Conservation (phyloP, 306 rosid species). For the Ammopiptanthus mongolicus region DNA sequence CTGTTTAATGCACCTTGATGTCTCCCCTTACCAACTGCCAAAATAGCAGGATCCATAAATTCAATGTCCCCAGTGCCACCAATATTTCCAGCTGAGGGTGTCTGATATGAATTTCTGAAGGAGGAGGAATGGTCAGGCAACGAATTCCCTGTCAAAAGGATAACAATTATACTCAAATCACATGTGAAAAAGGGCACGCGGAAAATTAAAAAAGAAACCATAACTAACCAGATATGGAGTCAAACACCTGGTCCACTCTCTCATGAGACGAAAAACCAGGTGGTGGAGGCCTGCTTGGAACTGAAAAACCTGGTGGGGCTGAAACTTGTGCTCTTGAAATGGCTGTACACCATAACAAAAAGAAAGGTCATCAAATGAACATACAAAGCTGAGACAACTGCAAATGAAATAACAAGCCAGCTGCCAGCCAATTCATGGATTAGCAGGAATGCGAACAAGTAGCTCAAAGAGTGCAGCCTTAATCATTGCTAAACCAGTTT, state of each 20-base stretch:
- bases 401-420: not conserved
- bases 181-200: not conserved
- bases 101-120: conserved; percentile 75
- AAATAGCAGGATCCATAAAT: conserved; percentile 97
- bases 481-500: not conserved
- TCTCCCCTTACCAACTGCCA: conserved; percentile 95
- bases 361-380: not conserved
- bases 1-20: conserved; percentile 69
- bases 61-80: conserved; percentile 66
- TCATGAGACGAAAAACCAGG: conserved; percentile 93
- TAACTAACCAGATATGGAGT: conserved; percentile 66
- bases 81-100: conserved; percentile 51
- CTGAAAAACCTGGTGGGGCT: conserved; percentile 97
- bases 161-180: not conserved
- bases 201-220: not conserved
- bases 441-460: not conserved
- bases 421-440: not conserved
- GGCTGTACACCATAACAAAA: conserved; percentile 34
- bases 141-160: conserved; percentile 55
- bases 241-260: conserved; percentile 69
- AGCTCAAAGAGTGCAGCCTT: not conserved
- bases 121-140: conserved; percentile 52
- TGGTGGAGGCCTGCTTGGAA: conserved; percentile 89
- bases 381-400: not conserved
- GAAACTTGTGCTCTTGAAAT: conserved; percentile 88